Evolutionary conservation across 345 rosid species (phyloP), one percentile per base, ranked within the genome.

Genomic region (Camelina neglecta): DNA sequence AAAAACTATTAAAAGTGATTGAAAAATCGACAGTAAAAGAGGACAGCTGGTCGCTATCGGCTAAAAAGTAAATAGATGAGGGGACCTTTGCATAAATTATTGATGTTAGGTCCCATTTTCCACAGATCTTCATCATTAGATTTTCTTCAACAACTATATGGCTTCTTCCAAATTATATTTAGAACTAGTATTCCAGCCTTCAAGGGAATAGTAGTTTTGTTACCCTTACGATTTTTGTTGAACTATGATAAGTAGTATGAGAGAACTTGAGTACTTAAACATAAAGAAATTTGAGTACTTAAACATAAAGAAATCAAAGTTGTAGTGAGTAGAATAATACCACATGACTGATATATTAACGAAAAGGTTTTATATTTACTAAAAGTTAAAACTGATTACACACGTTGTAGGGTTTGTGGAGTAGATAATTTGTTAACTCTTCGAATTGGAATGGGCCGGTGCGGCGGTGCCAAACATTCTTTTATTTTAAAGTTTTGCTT

Each of bases 381-480:
- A 16, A 72, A 61, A 24, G 62, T 39, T 26, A 29, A 29, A 18
- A 53, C 10, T 67, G 29, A 16, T 18, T 18, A 16, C 33, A 35
- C 75, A 39, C 24, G 49, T 54, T 7, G 47, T 53, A 26, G 70
- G 36, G 45, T 65, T 35, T 54, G 29, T 44, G 71, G 71, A 33
- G 16, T 29, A 21, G 36, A 56, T 7, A 41, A 51, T 16, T 11
- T 41, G n/a, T 39, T 3, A 12, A 51, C 62, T 16, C 51, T 72
- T 26, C 3, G n/a, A 62, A 26, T 5, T 41, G 45, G 21, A 45
- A 35, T 65, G 71, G 65, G 71, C 26, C 65, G 65, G 66, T 41
- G 31, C 16, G 51, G 51, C 67, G 67, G 65, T 74, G 77, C 71
- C 77, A 55, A 55, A 73, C 65, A 65, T 55, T 63, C 29, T 45